These are phyloP conservation scores for Murraya paniculata DNA, from an alignment of 345 rosid species.

Conservation along the genomic window DNA sequence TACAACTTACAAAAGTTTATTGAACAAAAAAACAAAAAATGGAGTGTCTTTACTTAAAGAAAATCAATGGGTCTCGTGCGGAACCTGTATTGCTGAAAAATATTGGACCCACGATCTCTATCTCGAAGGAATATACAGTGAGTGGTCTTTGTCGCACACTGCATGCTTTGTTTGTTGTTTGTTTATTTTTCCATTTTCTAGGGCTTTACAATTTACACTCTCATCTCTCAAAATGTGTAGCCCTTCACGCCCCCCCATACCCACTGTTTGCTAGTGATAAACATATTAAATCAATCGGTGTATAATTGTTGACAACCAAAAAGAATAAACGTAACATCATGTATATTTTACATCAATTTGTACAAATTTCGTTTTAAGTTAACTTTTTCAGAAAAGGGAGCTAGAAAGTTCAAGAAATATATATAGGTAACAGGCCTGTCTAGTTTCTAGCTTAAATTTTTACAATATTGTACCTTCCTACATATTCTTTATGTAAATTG, in stretches of 20 bases:
- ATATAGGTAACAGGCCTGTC: background rate
- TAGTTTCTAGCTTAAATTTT: background rate
- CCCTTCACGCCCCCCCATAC: constrained; percentile 1
- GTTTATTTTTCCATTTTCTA: constrained; percentile 41
- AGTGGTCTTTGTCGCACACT: constrained; percentile 50
- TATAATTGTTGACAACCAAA: background rate
- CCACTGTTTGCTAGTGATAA: background rate
- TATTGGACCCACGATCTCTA: constrained; percentile 36
- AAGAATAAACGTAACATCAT: background rate
- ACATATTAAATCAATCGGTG: no score
- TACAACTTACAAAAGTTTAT: background rate
- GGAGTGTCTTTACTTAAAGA: constrained; percentile 28
- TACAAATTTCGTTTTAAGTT: background rate
- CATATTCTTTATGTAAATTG: background rate
- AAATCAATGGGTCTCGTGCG: constrained; percentile 33
- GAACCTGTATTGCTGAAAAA: background rate
- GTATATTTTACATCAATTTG: background rate
- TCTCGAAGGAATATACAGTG: constrained; percentile 72
- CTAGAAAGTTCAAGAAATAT: background rate
- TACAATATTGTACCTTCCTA: no score
- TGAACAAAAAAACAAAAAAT: constrained; percentile 19
- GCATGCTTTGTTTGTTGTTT: constrained; percentile 43
- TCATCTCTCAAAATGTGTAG: background rate
- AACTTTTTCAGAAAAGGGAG: background rate
- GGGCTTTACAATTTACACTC: constrained; percentile 33